A percentile compares a stretch with the other conserved stretches of the same genome.
These are phyloP conservation scores for Basidiobolus meristosporus DNA, from an alignment of 371 early-diverging fungal genomes.

Conservation along the genomic window DNA sequence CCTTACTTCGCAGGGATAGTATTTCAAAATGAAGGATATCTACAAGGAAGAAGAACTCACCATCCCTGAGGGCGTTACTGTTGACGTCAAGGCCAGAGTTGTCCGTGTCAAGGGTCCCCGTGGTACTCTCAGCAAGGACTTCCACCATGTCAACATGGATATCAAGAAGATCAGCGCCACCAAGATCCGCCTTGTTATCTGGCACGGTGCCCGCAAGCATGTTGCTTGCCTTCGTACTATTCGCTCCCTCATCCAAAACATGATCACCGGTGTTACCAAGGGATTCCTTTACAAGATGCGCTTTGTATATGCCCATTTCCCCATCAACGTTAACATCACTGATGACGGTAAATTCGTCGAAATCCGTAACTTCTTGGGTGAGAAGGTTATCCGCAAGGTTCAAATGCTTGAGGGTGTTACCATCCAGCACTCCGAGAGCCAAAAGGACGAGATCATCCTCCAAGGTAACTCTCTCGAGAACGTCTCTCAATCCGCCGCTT, in stretches of 20 bases:
- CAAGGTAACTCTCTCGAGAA: constrained; percentile 92
- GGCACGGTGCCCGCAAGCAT: constrained; percentile 97
- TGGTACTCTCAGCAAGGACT: constrained; percentile 77
- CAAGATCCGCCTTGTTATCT: constrained; percentile 73
- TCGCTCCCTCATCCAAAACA: constrained; percentile 91
- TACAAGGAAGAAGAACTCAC: constrained; percentile 61
- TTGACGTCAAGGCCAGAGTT: constrained; percentile 55
- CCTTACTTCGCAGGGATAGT: too few relatives aligned
- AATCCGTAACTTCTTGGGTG: constrained; percentile 99
- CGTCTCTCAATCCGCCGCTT: too few relatives aligned
- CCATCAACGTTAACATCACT: constrained; percentile 93
- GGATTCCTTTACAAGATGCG: constrained; percentile 99
- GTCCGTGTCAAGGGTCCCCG: constrained; percentile 74
- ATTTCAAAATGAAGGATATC: constrained; percentile 87
- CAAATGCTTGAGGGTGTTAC: constrained; percentile 84
- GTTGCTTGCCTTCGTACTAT: constrained; percentile 95
- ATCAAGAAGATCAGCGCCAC: constrained; percentile 39
- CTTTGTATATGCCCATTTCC: constrained; percentile 99
- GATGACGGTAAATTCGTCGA: constrained; percentile 72
- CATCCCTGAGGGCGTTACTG: constrained; percentile 53
- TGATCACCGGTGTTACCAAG: constrained; percentile 95
- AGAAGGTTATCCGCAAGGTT: constrained; percentile 85
- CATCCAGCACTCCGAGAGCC: constrained; percentile 57
- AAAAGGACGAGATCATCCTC: constrained; percentile 95
- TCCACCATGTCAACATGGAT: constrained; percentile 90